These are phyloP conservation scores for Gliomastix tumulicola DNA, from an alignment of 2,329 filamentous ascomycete genomes.

Conservation along the genomic window DNA sequence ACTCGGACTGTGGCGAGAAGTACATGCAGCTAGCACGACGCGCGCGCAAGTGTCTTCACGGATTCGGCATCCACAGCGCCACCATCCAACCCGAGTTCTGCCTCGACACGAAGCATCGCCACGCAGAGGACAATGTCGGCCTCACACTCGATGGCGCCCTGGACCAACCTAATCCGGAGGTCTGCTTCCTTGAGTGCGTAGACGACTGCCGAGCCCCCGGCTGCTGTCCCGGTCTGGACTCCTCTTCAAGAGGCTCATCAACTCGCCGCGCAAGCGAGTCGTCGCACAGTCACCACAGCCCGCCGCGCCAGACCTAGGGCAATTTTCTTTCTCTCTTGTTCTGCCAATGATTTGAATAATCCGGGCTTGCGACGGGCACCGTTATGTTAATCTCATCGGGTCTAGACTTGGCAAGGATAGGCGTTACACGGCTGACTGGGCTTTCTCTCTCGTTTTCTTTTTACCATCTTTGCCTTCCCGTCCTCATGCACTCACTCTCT, in stretches of 20 bases:
- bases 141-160: constrained; percentile 24
- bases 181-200: constrained; percentile 42
- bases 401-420: too few relatives aligned
- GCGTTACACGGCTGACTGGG: too few relatives aligned
- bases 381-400: too few relatives aligned
- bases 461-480: too few relatives aligned
- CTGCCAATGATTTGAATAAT: too few relatives aligned
- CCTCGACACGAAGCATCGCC: constrained; percentile 38
- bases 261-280: constrained; percentile 23
- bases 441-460: too few relatives aligned
- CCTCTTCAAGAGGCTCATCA: constrained; percentile 23
- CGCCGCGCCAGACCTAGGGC: constrained; percentile 27
- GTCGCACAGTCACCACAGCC: constrained; percentile 13
- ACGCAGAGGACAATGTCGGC: constrained; percentile 22
- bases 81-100: constrained; percentile 95
- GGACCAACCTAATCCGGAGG: constrained; percentile 18
- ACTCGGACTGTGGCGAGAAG: constrained; percentile 66
- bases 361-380: too few relatives aligned
- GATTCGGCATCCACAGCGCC: constrained; percentile 91
- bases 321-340: too few relatives aligned
- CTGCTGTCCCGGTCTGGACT: constrained; percentile 20
- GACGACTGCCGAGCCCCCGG: constrained; percentile 26
- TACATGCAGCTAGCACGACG: constrained; percentile 89
- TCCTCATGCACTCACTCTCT: too few relatives aligned
- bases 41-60: constrained; percentile 83